A percentile compares a stretch with the other conserved stretches of the same genome.
Conservation (phyloP, 2,329 filamentous ascomycete genomes). For the Emmonsiellopsis sp. region DNA sequence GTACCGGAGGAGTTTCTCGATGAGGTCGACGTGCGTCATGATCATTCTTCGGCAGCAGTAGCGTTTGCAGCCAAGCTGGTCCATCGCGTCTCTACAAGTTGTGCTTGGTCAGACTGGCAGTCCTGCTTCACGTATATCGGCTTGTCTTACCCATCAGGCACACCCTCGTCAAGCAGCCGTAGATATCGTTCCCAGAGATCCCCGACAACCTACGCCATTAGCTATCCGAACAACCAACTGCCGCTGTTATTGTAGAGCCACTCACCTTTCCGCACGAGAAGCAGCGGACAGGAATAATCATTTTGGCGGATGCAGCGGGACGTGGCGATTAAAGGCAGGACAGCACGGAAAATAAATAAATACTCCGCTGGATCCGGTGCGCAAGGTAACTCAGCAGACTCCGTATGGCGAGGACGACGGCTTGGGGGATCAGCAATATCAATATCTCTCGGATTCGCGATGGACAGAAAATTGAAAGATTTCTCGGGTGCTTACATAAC, state of each 20-base stretch:
- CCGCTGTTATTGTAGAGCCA: background rate
- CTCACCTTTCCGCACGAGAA: slow-evolving; percentile 97
- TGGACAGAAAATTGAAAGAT: too few species aligned
- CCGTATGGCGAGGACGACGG: too few species aligned
- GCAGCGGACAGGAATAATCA: slow-evolving; percentile 98
- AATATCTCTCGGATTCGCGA: too few species aligned
- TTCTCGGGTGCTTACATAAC: too few species aligned
- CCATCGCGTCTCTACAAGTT: slow-evolving; percentile 73
- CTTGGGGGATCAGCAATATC: too few species aligned
- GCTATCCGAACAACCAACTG: slow-evolving; percentile 13
- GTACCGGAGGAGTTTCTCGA: slow-evolving; percentile 95
- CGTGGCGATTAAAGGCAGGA: background rate
- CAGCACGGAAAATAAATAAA: too few species aligned
- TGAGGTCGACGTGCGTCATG: slow-evolving; percentile 98
- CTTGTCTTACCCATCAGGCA: slow-evolving; percentile 60
- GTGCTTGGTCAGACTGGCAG: slow-evolving; percentile 9
- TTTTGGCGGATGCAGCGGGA: slow-evolving; percentile 27
- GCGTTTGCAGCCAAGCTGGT: slow-evolving; percentile 81
- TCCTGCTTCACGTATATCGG: background rate
- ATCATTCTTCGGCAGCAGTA: slow-evolving; percentile 99
- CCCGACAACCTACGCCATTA: slow-evolving; percentile 66
- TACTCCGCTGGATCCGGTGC: too few species aligned
- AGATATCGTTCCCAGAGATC: slow-evolving; percentile 97
- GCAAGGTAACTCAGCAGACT: too few species aligned
- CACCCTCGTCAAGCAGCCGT: slow-evolving; percentile 69